phyloP scores from a whole-genome alignment of 495 filamentous ascomycete genomes.

The Penicillium antarcticum region DNA sequence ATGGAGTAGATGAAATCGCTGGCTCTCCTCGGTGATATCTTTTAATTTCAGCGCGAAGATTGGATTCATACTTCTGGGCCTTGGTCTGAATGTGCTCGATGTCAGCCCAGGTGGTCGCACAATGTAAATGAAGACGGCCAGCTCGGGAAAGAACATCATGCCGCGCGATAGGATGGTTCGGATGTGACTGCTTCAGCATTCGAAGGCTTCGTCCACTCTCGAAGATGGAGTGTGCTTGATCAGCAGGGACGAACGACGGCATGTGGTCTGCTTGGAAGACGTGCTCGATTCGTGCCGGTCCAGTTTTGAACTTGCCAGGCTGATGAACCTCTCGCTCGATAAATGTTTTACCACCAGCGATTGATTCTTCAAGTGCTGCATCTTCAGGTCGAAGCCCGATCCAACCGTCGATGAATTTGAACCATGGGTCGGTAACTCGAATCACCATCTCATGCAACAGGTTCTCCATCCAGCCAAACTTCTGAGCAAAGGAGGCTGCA shows the following conservation, averaged over 20 bases:
- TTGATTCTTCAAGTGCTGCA: slow-evolving; percentile 38
- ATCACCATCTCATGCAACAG: slow-evolving; percentile 65
- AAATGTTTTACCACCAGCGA: slow-evolving; percentile 51
- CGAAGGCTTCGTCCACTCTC: slow-evolving; percentile 77
- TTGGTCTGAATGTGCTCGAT: slow-evolving; percentile 60
- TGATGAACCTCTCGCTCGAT: slow-evolving; percentile 52
- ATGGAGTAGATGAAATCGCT: background rate
- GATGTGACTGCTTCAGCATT: slow-evolving; percentile 67
- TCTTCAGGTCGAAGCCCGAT: slow-evolving; percentile 64
- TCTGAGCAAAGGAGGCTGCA: slow-evolving; percentile 61
- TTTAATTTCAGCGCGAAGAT: slow-evolving; percentile 41
- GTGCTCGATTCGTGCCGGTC: slow-evolving; percentile 54
- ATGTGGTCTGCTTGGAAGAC: slow-evolving; percentile 57
- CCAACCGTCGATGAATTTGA: slow-evolving; percentile 71
- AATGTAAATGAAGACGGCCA: slow-evolving; percentile 58
- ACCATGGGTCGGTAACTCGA: slow-evolving; percentile 64
- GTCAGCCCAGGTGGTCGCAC: slow-evolving; percentile 74
- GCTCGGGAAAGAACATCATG: slow-evolving; percentile 40
- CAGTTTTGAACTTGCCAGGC: slow-evolving; percentile 51
- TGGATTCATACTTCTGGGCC: slow-evolving; percentile 60
- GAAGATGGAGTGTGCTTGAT: slow-evolving; percentile 63
- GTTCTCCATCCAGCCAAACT: slow-evolving; percentile 55
- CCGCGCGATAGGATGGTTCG: slow-evolving; percentile 71
- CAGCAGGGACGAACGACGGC: slow-evolving; percentile 63
- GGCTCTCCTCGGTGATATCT: slow-evolving; percentile 29